Percentiles rank a stretch among this genome's conserved stretches.
These are phyloP conservation scores for Phytophthora uliginosa DNA, from an alignment of 352 stramenopile genomes.

Conservation along the genomic window DNA sequence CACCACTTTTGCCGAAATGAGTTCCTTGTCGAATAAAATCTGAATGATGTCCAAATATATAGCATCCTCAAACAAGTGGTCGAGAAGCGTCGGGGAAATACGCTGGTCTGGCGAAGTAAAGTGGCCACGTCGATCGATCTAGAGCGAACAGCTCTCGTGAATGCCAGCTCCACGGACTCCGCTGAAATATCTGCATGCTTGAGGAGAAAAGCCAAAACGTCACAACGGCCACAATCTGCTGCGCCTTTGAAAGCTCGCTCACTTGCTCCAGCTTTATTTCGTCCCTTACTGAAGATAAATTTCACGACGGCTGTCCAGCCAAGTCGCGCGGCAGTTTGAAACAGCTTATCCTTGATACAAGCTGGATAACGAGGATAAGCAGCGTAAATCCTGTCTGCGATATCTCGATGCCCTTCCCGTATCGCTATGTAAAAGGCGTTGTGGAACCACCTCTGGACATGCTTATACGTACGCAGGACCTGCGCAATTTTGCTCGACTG, in stretches of 20 bases:
- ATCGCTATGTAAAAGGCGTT: neutral
- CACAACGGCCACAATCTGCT: neutral
- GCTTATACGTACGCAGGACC: neutral
- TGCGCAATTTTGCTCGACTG: neutral
- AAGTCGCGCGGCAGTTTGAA: neutral
- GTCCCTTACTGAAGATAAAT: neutral
- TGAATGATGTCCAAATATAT: neutral
- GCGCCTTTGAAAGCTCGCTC: neutral
- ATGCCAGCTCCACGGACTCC: neutral
- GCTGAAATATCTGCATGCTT: neutral
- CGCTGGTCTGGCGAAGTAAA: neutral
- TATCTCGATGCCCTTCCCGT: neutral
- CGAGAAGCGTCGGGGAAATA: neutral
- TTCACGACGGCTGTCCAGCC: neutral
- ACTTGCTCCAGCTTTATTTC: neutral
- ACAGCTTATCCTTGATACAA: neutral
- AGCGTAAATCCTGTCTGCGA: neutral
- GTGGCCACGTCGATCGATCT: slow-evolving; percentile 1
- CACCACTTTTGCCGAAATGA: neutral
- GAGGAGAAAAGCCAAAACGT: neutral
- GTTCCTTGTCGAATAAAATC: neutral
- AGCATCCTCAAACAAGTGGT: neutral
- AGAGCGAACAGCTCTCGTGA: neutral
- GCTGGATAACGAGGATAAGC: neutral
- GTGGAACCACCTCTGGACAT: neutral